phyloP scores from a whole-genome alignment of 1,284 basidiomycete species.

The Kwoniella shivajii region DNA sequence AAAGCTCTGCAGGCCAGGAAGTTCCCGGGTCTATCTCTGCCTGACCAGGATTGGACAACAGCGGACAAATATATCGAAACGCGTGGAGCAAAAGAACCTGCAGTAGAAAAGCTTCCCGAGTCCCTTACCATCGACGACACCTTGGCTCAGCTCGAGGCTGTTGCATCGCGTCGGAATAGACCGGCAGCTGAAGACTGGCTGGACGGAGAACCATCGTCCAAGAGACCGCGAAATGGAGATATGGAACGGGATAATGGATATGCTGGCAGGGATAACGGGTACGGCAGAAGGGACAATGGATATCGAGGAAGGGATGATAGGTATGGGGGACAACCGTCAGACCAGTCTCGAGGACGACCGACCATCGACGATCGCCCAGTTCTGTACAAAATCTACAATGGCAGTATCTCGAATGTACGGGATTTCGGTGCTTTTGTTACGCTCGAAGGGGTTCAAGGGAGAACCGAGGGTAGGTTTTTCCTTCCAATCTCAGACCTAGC shows the following conservation, averaged over 20 bases:
- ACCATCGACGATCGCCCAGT: conserved; percentile 78
- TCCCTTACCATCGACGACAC: conserved; percentile 70
- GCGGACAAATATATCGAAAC: conserved; percentile 58
- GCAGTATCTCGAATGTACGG: conserved; percentile 80
- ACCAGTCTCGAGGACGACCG: conserved; percentile 38
- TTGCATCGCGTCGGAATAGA: conserved; percentile 60
- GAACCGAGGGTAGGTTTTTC: conserved; percentile 75
- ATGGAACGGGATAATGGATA: conserved; percentile 48
- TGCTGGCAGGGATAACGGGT: conserved; percentile 51
- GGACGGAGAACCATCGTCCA: conserved; percentile 57
- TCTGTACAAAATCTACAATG: conserved; percentile 92
- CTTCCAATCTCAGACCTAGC: background rate
- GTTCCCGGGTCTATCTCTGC: conserved; percentile 88
- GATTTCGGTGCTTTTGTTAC: conserved; percentile 95
- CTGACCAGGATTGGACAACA: conserved; percentile 66
- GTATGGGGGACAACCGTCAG: conserved; percentile 3
- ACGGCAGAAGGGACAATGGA: conserved; percentile 42
- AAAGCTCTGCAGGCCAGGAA: conserved; percentile 75
- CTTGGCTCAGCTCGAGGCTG: conserved; percentile 73
- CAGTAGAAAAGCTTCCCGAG: conserved; percentile 57
- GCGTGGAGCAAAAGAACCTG: conserved; percentile 56
- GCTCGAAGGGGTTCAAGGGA: conserved; percentile 81
- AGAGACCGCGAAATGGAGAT: conserved; percentile 61
- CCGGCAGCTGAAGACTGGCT: conserved; percentile 58
- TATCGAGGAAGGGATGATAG: conserved; percentile 35